Base-by-base conservation (phyloP, 1,284 basidiomycete species). In the Veloporphyrellus conicus region DNA sequence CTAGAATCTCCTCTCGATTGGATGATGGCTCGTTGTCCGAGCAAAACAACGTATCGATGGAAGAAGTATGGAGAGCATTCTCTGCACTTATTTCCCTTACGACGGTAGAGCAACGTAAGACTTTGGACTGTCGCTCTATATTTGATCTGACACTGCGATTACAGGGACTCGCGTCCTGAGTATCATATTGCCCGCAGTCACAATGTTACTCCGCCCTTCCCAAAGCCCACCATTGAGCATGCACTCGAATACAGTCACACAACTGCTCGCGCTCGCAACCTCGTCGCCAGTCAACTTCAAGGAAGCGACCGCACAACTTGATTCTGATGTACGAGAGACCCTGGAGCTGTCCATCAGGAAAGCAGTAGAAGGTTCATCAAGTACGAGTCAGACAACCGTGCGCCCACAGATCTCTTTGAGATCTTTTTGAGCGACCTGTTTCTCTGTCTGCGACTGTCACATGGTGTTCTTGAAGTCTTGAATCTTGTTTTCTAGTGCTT, bases 21-120 rank as follows among this genome's bases (percentile, higher is more conserved):
- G 76, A 75, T 45, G 82, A 87, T 38, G 73, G 73, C 2, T 69
- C 71, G 1, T 61, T 79, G 33, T 68, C 75, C 3, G 84, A 86
- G 38, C 61, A 70, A 31, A 78, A 84, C 28, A 61, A 73, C n/a
- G 71, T 77, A 20, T 84, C 82, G 0, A 70, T 90, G 1, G 79
- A 81, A 11, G 92, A 96, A 66, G 79, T 90, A 8, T 79, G 91
- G 75, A 92, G 87, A 63, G 83, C 88, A 2, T 84, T 96, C 45
- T 74, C 82, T 1, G 72, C 78, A 0, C 77, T 93, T 48, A 79
- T 86, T 53, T 60, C 69, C 2, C 75, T 78, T 4, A 69, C 85
- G 0, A 63, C 77, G 0, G 81, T 85, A 47, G 78, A 78, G 3
- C 73, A 81, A 44, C 79, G 90, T 91, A 61, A 67, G 84, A 73